Conservation (phyloP, 371 early-diverging fungal genomes). For the Mortierella sp. region DNA sequence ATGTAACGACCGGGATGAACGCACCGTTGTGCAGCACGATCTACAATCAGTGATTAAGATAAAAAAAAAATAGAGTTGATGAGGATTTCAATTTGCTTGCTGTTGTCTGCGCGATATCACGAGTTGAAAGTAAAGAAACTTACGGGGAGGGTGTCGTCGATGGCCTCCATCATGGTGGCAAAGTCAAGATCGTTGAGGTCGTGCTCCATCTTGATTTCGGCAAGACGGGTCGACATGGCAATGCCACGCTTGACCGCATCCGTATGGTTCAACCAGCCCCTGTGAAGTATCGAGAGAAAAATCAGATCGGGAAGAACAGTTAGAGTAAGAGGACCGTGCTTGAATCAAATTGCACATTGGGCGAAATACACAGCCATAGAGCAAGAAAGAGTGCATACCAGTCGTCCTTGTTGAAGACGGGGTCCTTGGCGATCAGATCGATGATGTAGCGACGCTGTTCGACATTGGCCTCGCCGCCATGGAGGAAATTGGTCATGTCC, state of each 20-base stretch:
- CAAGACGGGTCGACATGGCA: constrained; percentile 55
- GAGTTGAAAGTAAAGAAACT: background rate
- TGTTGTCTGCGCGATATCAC: constrained; percentile 52
- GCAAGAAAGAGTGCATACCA: constrained; percentile 31
- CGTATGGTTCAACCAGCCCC: constrained; percentile 55
- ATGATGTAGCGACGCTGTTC: constrained; percentile 54
- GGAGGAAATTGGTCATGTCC: constrained; percentile 49
- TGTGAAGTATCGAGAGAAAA: too few relatives aligned
- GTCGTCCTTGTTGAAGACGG: constrained; percentile 52
- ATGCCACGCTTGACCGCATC: constrained; percentile 57
- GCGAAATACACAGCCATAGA: background rate
- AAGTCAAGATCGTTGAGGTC: constrained; percentile 56
- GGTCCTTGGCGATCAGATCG: constrained; percentile 44
- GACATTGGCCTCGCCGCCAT: constrained; percentile 40
- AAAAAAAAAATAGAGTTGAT: background rate
- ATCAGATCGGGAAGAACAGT: background rate
- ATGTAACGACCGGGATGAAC: constrained; percentile 84
- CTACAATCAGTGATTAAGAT: background rate
- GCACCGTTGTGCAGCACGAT: constrained; percentile 58
- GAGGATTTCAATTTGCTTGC: background rate
- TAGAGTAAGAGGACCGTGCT: background rate
- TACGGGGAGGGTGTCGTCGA: constrained; percentile 53
- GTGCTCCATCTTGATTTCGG: constrained; percentile 53
- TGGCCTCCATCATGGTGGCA: constrained; percentile 46
- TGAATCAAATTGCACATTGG: background rate